Percentiles rank a stretch among this genome's conserved stretches.
Evolutionary conservation across 2,329 filamentous ascomycete species (phyloP).

Genomic region (Botrytis tulipae): DNA sequence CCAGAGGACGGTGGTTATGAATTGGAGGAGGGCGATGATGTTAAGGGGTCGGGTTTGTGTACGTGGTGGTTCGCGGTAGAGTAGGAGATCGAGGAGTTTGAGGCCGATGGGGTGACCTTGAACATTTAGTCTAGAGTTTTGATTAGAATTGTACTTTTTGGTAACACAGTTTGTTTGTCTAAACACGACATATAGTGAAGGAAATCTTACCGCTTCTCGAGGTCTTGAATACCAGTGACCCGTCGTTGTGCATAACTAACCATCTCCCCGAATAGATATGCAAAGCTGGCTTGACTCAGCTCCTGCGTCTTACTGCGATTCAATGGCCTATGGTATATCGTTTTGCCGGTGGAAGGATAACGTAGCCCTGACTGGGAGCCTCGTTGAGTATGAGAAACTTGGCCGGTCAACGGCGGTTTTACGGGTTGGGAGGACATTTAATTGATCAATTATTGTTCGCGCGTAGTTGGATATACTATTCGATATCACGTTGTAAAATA

Average conservation of each 20-base stretch:
- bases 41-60: slow-evolving; percentile 76
- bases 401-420: slow-evolving; percentile 32
- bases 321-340: slow-evolving; percentile 93
- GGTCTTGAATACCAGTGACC: slow-evolving; percentile 88
- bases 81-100: slow-evolving; percentile 90
- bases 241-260: slow-evolving; percentile 89
- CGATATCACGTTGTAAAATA: background rate
- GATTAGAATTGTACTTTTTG: background rate
- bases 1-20: slow-evolving; percentile 92
- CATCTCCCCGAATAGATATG: slow-evolving; percentile 95
- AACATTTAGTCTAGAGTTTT: slow-evolving; percentile 67
- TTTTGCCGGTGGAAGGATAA: slow-evolving; percentile 90
- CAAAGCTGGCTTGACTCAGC: slow-evolving; percentile 89
- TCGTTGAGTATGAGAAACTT: slow-evolving; percentile 32
- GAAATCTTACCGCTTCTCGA: slow-evolving; percentile 74
- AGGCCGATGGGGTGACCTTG: slow-evolving; percentile 94
- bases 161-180: background rate
- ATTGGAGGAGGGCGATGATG: slow-evolving; percentile 87
- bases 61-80: slow-evolving; percentile 74
- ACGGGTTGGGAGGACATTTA: slow-evolving; percentile 38
- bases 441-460: background rate
- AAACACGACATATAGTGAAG: background rate
- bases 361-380: slow-evolving; percentile 62
- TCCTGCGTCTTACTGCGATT: slow-evolving; percentile 87
- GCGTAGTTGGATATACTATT: background rate